Base-by-base conservation (phyloP, 345 rosid genomes). In the Nasturtium officinale region DNA sequence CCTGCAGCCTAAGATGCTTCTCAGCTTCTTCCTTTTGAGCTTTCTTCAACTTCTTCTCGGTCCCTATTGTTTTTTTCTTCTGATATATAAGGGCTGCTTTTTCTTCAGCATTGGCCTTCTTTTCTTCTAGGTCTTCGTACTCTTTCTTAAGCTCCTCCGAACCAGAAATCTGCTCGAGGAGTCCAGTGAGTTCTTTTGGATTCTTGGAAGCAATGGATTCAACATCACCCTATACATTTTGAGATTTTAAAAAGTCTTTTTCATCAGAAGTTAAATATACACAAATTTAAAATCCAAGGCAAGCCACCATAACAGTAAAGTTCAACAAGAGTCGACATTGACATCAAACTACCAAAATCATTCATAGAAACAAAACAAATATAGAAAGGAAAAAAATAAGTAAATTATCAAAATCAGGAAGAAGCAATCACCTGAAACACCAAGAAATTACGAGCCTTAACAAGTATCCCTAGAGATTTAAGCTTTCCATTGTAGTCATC, bases 11-110 rank as follows among this genome's bases (percentile, higher is more conserved):
- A 0, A 90, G 77, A 82, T 91, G 96, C 74, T 87, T 91, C 81
- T 95, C 99, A 33, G 96, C 99, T 86, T 95, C 99, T 84, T 91
- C 97, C 84, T 95, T 95, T 79, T 95, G 99, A 64, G 86, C 96
- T 83, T 95, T 95, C 87, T 95, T 95, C 77, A 88, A 94, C 82
- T 95, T 95, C 86, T 97, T 86, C 85, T 95, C 99, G 71, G 79
- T 62, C 7, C 86, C 90, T 8, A 91, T 58, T 1, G 93, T 87
- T 82, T 87, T 86, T 84, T 95, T 95, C 57, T 85, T 90, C 86
- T 89, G 96, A 79, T 87, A 91, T 23, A 79, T 79, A 78, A 88
- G 89, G 0, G 90, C 94, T 18, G 96, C 84, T 65, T 86, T 95
- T 70, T 90, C 93, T 78, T 91, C 98, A 9, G 99, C 99, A 23